phyloP scores from a whole-genome alignment of 345 rosid species.

The Hibiscus syriacus region DNA sequence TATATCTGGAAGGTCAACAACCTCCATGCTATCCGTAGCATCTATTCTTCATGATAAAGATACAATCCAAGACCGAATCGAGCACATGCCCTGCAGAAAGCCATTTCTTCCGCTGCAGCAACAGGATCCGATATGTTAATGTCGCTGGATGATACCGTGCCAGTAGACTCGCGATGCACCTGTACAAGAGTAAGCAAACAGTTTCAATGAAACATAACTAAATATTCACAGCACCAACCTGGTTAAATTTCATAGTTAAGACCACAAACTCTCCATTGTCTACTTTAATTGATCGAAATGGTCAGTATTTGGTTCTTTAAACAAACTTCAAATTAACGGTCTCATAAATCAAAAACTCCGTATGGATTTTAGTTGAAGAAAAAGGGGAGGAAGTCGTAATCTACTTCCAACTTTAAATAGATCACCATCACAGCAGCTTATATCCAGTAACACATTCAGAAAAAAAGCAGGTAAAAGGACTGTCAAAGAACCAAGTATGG shows the following conservation, averaged over 20 bases:
- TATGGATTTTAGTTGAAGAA: not conserved
- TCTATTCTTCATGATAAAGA: constrained; percentile 73
- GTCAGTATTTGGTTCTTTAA: not conserved
- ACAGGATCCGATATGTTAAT: constrained; percentile 52
- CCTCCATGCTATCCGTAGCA: constrained; percentile 4
- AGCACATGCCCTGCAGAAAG: constrained; percentile 94
- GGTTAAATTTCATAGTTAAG: not conserved
- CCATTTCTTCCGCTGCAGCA: constrained; percentile 89
- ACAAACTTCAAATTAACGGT: not conserved
- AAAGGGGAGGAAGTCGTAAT: not conserved
- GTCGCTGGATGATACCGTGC: constrained; percentile 53
- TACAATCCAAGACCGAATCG: constrained; percentile 95
- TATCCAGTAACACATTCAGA: not conserved
- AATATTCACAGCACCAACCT: not conserved
- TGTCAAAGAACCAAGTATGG: not conserved
- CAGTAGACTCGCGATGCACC: constrained; percentile 94
- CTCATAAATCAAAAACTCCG: not conserved
- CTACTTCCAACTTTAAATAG: not conserved
- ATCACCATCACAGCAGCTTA: not conserved
- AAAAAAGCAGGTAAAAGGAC: not conserved
- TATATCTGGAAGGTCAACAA: not conserved
- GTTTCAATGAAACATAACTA: not conserved
- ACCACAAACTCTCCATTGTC: not conserved
- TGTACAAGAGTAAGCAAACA: constrained; percentile 15
- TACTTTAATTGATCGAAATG: not conserved